Base-by-base conservation (phyloP, 78 protist genomes). In the Isochrysis galbana region DNA sequence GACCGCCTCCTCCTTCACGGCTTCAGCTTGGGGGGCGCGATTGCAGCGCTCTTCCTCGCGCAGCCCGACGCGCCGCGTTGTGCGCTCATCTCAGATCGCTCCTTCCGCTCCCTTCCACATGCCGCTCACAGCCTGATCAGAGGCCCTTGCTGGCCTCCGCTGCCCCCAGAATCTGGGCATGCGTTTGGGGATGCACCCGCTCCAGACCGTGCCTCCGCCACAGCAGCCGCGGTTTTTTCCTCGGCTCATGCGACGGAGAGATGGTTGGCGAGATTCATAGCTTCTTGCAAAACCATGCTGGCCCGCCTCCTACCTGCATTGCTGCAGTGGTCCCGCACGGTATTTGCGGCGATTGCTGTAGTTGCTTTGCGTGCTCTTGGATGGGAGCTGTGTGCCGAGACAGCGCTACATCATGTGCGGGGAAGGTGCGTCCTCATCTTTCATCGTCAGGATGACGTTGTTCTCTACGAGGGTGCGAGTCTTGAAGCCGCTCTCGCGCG, bases 1-100 rank as follows among this genome's bases (percentile, higher is more conserved):
- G 34, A 39, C n/a, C 86, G 29, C 46, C 19, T 77, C n/a, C 86
- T 77, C 32, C 0, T 77, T n/a, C 86, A 77, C 86, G 86, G 86
- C 86, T 39, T 39, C 47, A 39, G 47, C n/a, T 21, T 77, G 19
- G 86, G 86, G 32, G 86, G 42, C 42, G 2, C 42, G 25, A 1
- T 77, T 46, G 45, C 86, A 7, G 86, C 86, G 17, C 46, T 39
- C 46, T 38, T 17, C 46, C 86, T 38, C 86, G 44, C 86, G n/a
- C 23, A 26, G 47, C 86, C 47, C n/a, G 34, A 0, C 10, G n/a
- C n/a, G 34, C 34, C 41, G 82, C 34, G 45, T 46, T 26, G 29
- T 46, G 19, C 47, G 1, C 4, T 77, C 14, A 14, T 39, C 86
- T 39, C 45, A 29, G 86, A 77, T 46, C 44, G 86, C 26, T 1